phyloP scores from a whole-genome alignment of 352 stramenopile genomes.

The Phytopythium vexans region DNA sequence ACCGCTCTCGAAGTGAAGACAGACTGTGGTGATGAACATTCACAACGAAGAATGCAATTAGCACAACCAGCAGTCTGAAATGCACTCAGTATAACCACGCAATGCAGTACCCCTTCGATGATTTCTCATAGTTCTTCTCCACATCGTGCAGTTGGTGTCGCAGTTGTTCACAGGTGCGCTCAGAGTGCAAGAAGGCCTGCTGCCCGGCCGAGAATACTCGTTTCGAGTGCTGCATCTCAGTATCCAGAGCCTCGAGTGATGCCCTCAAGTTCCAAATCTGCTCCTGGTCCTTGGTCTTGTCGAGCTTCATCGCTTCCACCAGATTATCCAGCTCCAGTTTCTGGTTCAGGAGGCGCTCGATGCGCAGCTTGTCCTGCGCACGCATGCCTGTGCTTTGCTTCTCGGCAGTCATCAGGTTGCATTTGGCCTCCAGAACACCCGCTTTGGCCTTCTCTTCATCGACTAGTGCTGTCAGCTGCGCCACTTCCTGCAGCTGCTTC shows the following conservation, averaged over 20 bases:
- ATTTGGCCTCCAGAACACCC: slow-evolving; percentile 63
- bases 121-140: slow-evolving; percentile 74
- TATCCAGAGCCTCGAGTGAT: slow-evolving; percentile 68
- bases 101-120: slow-evolving; percentile 58
- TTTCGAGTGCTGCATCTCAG: slow-evolving; percentile 78
- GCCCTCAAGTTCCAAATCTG: slow-evolving; percentile 62
- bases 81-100: background rate
- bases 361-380: slow-evolving; percentile 74
- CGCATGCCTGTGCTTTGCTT: slow-evolving; percentile 79
- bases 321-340: slow-evolving; percentile 72
- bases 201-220: slow-evolving; percentile 74
- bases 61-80: background rate
- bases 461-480: slow-evolving; percentile 26
- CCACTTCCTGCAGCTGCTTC: slow-evolving; percentile 38
- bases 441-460: slow-evolving; percentile 63
- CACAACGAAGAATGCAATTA: background rate
- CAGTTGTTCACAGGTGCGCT: slow-evolving; percentile 68
- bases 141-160: slow-evolving; percentile 60
- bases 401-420: slow-evolving; percentile 57
- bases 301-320: slow-evolving; percentile 51
- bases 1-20: slow-evolving; percentile 57
- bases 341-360: slow-evolving; percentile 73
- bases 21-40: slow-evolving; percentile 28
- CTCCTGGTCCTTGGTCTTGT: slow-evolving; percentile 63
- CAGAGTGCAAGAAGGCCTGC: slow-evolving; percentile 70